A percentile compares a stretch with the other conserved stretches of the same genome.
Conservation (phyloP, 192 early-diverging fungal species). For the Entophlyctis helioformis region DNA sequence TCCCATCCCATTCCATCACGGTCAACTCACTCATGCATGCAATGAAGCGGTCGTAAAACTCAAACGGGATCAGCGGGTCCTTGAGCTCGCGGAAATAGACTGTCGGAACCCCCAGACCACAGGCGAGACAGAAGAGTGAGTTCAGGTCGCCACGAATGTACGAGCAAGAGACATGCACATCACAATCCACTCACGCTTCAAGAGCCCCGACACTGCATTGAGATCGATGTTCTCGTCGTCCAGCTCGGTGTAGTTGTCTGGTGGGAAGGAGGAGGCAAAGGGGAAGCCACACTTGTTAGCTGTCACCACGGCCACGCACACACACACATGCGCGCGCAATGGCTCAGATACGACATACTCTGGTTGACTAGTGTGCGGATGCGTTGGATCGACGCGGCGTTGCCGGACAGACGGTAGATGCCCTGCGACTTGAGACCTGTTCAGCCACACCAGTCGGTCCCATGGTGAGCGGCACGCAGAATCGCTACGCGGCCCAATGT, state of each 20-base stretch:
- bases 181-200: constrained; percentile 27
- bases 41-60: constrained; percentile 39
- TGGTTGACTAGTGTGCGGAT: constrained; percentile 22
- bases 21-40: constrained; percentile 35
- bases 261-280: no score
- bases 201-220: constrained; percentile 30
- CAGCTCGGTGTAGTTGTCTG: no score
- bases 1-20: no score
- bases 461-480: no score
- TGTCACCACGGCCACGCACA: no score
- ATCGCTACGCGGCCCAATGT: no score
- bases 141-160: no score
- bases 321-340: no score
- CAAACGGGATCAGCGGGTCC: constrained; percentile 41
- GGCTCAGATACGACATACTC: constrained; percentile 8
- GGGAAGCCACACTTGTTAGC: no score
- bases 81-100: constrained; percentile 45
- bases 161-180: neutral
- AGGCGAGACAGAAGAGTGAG: neutral
- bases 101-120: neutral
- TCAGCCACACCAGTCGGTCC: no score
- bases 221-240: constrained; percentile 27
- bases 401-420: constrained; percentile 43
- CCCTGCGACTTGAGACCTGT: constrained; percentile 31
- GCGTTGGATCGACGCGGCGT: constrained; percentile 25